phyloP scores from a whole-genome alignment of 352 stramenopile species.

The Discostella stelligera region DNA sequence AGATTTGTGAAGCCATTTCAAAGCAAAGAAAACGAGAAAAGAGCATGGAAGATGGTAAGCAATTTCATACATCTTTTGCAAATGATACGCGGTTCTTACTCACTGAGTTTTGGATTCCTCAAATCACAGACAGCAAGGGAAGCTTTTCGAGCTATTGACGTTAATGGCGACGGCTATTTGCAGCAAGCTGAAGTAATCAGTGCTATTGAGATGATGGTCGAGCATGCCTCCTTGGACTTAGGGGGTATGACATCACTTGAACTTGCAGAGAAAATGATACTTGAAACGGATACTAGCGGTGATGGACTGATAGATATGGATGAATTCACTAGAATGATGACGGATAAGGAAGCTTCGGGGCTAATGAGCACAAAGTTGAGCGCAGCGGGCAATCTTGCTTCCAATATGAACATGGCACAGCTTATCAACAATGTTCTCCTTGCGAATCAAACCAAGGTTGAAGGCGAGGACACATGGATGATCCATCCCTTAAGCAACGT shows the following conservation, averaged over 20 bases:
- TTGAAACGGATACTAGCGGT: constrained; percentile 51
- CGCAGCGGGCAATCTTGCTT: constrained; percentile 14
- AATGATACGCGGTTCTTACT: background rate
- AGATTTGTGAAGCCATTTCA: constrained; percentile 22
- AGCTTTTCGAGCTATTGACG: constrained; percentile 63
- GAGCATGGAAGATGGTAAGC: constrained; percentile 33
- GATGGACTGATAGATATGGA: constrained; percentile 61
- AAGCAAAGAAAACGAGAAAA: constrained; percentile 11
- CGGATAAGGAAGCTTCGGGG: constrained; percentile 8
- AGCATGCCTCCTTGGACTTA: constrained; percentile 45
- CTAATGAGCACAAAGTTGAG: constrained; percentile 8
- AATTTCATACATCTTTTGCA: background rate
- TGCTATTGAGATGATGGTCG: constrained; percentile 51
- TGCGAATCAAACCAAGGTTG: constrained; percentile 58
- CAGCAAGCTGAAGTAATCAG: constrained; percentile 57
- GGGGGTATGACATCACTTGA: constrained; percentile 28
- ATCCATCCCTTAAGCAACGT: constrained; percentile 59
- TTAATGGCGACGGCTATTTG: constrained; percentile 64
- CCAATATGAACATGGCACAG: constrained; percentile 52
- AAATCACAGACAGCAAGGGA: constrained; percentile 56
- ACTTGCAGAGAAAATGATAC: constrained; percentile 57
- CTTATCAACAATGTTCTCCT: constrained; percentile 48
- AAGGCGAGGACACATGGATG: constrained; percentile 49
- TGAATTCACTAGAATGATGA: constrained; percentile 53
- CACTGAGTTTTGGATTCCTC: background rate